Conservation (phyloP, 805 yeast genomes). For the Yamadazyma insecticola region DNA sequence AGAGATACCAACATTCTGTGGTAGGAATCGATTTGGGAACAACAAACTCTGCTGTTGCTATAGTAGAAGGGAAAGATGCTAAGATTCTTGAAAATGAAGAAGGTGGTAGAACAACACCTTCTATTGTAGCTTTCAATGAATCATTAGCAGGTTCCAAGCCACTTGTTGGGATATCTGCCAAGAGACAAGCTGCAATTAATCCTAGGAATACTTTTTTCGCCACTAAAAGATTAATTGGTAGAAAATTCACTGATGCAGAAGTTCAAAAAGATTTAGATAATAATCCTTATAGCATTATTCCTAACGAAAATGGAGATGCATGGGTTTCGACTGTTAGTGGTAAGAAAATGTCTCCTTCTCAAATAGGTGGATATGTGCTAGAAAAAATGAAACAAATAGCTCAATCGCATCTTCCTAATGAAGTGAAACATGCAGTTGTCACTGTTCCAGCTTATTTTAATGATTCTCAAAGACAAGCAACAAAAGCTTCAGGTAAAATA, state of each 20-base stretch:
- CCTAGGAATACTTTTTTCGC: slow-evolving; percentile 78
- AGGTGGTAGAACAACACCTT: slow-evolving; percentile 77
- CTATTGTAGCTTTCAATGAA: slow-evolving; percentile 60
- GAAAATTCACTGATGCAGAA: slow-evolving; percentile 63
- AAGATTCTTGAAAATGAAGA: slow-evolving; percentile 71
- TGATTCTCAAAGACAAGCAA: slow-evolving; percentile 75
- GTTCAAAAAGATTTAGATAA: slow-evolving; percentile 62
- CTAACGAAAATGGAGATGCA: slow-evolving; percentile 63
- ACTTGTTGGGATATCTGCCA: slow-evolving; percentile 67
- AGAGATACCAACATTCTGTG: slow-evolving; percentile 17
- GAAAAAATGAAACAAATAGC: slow-evolving; percentile 65
- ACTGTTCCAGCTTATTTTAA: slow-evolving; percentile 85
- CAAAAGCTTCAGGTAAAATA: slow-evolving; percentile 71
- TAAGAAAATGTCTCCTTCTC: slow-evolving; percentile 57
- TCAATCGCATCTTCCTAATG: slow-evolving; percentile 42
- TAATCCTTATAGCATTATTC: slow-evolving; percentile 60
- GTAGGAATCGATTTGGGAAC: slow-evolving; percentile 85
- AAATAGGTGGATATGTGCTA: slow-evolving; percentile 62
- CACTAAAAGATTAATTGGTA: slow-evolving; percentile 76
- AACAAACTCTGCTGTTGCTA: slow-evolving; percentile 82
- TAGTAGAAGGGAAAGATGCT: slow-evolving; percentile 60
- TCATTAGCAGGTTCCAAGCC: slow-evolving; percentile 23
- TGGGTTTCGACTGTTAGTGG: slow-evolving; percentile 53
- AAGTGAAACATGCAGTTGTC: slow-evolving; percentile 67
- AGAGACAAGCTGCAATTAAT: slow-evolving; percentile 71